phyloP scores from a whole-genome alignment of 306 rosid species.

The Parietaria judaica region DNA sequence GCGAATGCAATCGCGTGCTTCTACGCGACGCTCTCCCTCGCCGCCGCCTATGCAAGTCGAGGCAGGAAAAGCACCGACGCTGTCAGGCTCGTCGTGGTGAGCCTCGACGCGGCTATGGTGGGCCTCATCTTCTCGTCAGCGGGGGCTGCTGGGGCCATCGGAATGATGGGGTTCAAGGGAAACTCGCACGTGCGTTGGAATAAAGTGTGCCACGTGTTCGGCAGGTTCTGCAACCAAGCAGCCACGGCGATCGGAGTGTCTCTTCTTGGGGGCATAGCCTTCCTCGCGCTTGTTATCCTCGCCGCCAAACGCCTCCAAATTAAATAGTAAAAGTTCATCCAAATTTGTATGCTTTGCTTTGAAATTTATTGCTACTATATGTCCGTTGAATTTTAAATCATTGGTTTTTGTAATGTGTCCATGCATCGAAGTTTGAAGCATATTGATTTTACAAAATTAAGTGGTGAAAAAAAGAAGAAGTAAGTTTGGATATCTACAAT shows the following conservation, averaged over 20 bases:
- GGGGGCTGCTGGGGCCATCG: constrained; percentile 51
- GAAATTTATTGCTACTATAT: no score
- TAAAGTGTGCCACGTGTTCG: constrained; percentile 58
- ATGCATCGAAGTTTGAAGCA: no score
- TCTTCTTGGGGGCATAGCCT: constrained; percentile 32
- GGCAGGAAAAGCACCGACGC: constrained; percentile 19
- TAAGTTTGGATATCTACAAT: no score
- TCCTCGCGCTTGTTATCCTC: constrained; percentile 32
- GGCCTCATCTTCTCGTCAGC: constrained; percentile 59
- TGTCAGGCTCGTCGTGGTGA: constrained; percentile 9
- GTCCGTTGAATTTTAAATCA: no score
- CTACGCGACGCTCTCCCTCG: constrained; percentile 42
- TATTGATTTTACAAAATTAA: no score
- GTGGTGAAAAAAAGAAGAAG: no score
- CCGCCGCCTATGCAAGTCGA: constrained; percentile 19
- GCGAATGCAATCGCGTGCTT: constrained; percentile 50
- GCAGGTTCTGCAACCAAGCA: constrained; percentile 43
- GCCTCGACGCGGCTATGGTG: constrained; percentile 46
- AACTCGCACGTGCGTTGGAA: constrained; percentile 76
- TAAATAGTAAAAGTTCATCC: neutral
- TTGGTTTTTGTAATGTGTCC: no score
- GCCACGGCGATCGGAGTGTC: constrained; percentile 36
- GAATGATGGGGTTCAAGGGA: constrained; percentile 50
- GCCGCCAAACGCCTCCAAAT: constrained; percentile 23
- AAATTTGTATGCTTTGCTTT: neutral